phyloP scores from a whole-genome alignment of 306 rosid species.

The Prunus mongolica region DNA sequence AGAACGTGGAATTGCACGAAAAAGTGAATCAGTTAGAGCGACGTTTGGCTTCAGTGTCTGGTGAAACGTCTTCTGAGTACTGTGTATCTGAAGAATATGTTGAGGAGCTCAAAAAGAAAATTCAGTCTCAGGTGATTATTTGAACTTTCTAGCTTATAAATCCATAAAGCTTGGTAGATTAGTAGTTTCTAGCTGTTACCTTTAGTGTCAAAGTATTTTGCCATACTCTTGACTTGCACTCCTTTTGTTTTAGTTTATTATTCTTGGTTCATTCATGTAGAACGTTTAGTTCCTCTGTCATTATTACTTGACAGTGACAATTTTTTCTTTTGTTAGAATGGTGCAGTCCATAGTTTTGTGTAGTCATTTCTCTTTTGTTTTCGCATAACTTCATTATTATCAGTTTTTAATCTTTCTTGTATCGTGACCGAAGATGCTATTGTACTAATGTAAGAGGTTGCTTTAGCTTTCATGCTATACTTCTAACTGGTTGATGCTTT shows the following conservation, averaged over 20 bases:
- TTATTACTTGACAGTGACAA: background rate
- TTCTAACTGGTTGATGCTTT: slow-evolving; percentile 15
- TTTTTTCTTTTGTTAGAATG: background rate
- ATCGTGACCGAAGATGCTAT: background rate
- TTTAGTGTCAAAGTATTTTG: background rate
- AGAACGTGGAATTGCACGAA: slow-evolving; percentile 67
- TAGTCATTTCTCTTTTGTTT: background rate
- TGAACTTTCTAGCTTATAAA: slow-evolving; percentile 5
- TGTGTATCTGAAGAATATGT: slow-evolving; percentile 47
- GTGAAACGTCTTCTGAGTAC: slow-evolving; percentile 45
- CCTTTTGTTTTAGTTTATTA: background rate
- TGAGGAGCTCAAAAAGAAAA: slow-evolving; percentile 74
- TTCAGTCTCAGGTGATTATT: slow-evolving; percentile 72
- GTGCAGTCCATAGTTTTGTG: background rate
- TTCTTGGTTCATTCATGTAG: background rate
- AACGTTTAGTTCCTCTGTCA: background rate
- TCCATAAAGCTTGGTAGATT: slow-evolving; percentile 6
- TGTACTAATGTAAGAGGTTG: background rate
- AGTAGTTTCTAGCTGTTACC: background rate
- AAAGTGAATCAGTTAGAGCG: slow-evolving; percentile 67
- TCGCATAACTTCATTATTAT: background rate
- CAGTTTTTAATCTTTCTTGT: background rate
- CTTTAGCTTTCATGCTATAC: slow-evolving; percentile 7
- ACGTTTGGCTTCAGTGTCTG: slow-evolving; percentile 42
- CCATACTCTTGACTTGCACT: background rate